Evolutionary conservation across 164 flowering plant species (phyloP), one percentile per base, ranked within the genome.

Genomic region (Chimonanthus salicifolius): DNA sequence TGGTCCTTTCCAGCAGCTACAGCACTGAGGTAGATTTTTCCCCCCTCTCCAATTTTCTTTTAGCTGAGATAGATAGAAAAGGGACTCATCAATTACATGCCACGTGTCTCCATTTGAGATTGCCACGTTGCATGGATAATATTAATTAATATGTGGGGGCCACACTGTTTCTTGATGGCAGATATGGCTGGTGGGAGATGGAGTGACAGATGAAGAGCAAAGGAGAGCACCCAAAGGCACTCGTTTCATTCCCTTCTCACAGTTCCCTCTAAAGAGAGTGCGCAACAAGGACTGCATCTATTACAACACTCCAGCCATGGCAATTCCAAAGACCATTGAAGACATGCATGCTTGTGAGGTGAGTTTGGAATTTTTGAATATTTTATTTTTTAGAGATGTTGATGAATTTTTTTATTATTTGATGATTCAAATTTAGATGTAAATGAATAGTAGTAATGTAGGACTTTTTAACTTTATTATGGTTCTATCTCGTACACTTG

Each of bases 131-230:
- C 33, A 33, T 33, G 33, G 33, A 33, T 33, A 33, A 33, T 33
- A 33, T 33, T 33, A 33, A 33, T 33, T 33, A 33, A 33, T 33
- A 33, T 33, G 0, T 33, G 33, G 33, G 33, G 33, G 2, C 33
- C 33, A 33, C 33, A 33, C 33, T 33, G 33, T 54, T 54, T 54
- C 16, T 11, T 54, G 60, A 65, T 64, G 58, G 58, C 69, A 85
- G 90, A 78, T 67, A 76, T 88, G 90, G 90, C 47, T 88, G 47
- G 92, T 88, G 47, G 91, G 88, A 66, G 87, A 88, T 74, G 88
- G 80, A 64, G n/a, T 88, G 46, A 76, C 33, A 2, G 72, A 81
- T 8, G 72, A 72, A 47, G 87, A 86, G 54, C 88, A 85, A 18
- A 7, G 46, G 43, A 83, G 77, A 64, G 89, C 89, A 54, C 20